Percentiles rank a stretch among this genome's conserved stretches.
Evolutionary conservation across 73 alveolate species (phyloP).

Genomic region (Stentor roeselii): DNA sequence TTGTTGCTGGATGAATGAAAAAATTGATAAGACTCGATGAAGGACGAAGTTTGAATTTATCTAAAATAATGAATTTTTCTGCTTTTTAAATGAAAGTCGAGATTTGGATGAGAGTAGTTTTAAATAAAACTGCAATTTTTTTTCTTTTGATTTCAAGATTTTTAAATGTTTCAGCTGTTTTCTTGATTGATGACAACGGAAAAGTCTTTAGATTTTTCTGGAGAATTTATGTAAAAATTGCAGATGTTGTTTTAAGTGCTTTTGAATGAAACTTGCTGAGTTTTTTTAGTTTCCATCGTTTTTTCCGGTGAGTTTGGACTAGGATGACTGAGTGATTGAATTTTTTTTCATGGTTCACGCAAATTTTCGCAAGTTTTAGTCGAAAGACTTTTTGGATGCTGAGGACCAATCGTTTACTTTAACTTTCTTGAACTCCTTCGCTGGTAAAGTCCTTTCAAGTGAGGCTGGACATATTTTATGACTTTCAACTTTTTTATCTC

Average conservation of each 20-base stretch:
- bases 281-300: not conserved
- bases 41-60: not conserved
- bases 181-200: not conserved
- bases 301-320: constrained; percentile 35
- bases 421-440: not conserved
- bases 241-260: not conserved
- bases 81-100: not conserved
- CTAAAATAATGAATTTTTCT: not conserved
- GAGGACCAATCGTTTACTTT: not conserved
- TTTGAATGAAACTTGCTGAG: not conserved
- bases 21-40: not conserved
- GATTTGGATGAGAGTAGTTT: not conserved
- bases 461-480: constrained; percentile 21
- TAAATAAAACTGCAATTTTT: not conserved
- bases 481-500: constrained; percentile 26
- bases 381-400: constrained; percentile 6
- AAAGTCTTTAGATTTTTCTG: not conserved
- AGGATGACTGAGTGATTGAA: not conserved
- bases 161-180: too few relatives aligned
- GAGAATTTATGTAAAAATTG: not conserved
- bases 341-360: not conserved
- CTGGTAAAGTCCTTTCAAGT: constrained; percentile 8
- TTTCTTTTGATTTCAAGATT: not conserved
- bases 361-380: not conserved
- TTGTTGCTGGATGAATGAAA: not conserved